Percentiles rank a stretch among this genome's conserved stretches.
These are phyloP conservation scores for Ogataea neopini DNA, from an alignment of 805 yeast species.

Conservation along the genomic window DNA sequence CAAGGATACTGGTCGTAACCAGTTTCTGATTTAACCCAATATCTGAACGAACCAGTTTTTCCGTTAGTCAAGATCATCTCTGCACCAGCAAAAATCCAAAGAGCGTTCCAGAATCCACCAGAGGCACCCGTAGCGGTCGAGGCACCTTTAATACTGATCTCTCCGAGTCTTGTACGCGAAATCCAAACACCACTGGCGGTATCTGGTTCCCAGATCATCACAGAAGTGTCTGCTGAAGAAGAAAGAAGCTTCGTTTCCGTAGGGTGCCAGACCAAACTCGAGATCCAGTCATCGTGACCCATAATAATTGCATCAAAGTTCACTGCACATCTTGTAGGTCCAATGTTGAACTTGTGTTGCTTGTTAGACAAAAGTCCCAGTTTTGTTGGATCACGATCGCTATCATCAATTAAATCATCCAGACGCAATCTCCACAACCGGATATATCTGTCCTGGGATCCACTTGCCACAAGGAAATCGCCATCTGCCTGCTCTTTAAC, in stretches of 20 bases:
- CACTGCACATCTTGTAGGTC: conserved; percentile 48
- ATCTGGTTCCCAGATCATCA: conserved; percentile 95
- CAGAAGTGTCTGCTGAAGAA: conserved; percentile 88
- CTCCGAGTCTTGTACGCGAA: conserved; percentile 80
- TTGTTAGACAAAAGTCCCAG: conserved; percentile 66
- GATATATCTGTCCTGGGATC: conserved; percentile 90
- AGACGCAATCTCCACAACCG: conserved; percentile 80
- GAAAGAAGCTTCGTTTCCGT: conserved; percentile 63
- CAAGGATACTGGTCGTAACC: conserved; percentile 48
- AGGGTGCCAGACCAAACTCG: conserved; percentile 82
- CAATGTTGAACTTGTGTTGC: conserved; percentile 58
- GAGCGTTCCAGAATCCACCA: conserved; percentile 61
- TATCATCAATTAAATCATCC: conserved; percentile 56
- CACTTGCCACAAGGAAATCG: conserved; percentile 75
- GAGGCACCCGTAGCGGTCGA: conserved; percentile 96
- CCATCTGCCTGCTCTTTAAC: conserved; percentile 53
- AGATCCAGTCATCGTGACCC: conserved; percentile 99
- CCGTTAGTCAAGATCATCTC: conserved; percentile 77
- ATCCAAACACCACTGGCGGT: conserved; percentile 86
- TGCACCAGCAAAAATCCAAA: conserved; percentile 58
- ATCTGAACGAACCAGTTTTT: conserved; percentile 89
- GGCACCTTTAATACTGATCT: conserved; percentile 92
- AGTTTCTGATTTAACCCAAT: conserved; percentile 49
- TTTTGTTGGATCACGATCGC: conserved; percentile 53
- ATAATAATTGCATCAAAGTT: conserved; percentile 89